Conservation (phyloP, 306 rosid species). For the Echinosophora koreensis region DNA sequence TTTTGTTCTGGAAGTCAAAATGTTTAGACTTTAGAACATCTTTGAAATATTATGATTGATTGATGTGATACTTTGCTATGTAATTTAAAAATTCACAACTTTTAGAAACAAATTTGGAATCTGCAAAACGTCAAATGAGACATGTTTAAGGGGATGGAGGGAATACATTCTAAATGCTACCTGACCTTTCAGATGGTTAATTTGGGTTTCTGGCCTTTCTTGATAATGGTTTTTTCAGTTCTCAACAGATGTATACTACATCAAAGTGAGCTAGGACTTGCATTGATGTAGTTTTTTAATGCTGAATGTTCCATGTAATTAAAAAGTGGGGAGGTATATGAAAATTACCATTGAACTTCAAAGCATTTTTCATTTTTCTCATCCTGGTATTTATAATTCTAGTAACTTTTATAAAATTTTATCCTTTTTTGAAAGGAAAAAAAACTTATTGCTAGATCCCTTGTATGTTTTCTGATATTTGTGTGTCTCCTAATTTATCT, state of each 20-base stretch:
- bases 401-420: neutral
- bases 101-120: constrained; percentile 6
- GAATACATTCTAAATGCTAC: neutral
- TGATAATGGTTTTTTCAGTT: constrained; percentile 1
- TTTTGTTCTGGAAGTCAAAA: neutral
- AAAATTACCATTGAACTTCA: neutral
- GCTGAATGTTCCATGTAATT: constrained; percentile 13
- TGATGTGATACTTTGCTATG: neutral
- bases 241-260: neutral
- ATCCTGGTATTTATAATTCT: neutral
- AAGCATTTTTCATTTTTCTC: constrained; percentile 19
- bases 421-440: neutral
- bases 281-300: constrained; percentile 2
- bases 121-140: constrained; percentile 13
- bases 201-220: constrained; percentile 5
- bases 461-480: neutral
- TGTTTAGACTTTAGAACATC: neutral
- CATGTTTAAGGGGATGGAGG: neutral
- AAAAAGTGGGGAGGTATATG: constrained; percentile 19
- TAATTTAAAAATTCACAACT: constrained; percentile 1
- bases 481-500: constrained; percentile 3
- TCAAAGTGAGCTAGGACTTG: constrained; percentile 14
- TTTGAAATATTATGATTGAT: constrained; percentile 35
- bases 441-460: neutral
- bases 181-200: neutral